Conservation (phyloP, 1,284 basidiomycete genomes). For the Rhodofomes roseus region DNA sequence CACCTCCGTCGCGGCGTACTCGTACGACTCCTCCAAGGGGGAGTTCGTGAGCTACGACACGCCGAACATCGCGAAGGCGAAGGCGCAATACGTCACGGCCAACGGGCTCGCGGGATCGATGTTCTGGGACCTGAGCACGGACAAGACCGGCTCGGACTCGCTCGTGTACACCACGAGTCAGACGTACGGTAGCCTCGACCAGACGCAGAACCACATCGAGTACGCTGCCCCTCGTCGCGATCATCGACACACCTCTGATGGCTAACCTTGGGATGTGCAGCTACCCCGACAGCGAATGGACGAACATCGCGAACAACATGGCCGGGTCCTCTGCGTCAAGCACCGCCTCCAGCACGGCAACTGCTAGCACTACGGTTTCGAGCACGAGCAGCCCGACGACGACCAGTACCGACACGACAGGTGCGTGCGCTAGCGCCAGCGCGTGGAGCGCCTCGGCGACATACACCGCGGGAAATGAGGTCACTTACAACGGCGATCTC, state of each 20-base stretch:
- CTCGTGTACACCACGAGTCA: slow-evolving; percentile 48
- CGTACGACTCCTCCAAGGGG: slow-evolving; percentile 62
- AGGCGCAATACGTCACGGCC: slow-evolving; percentile 71
- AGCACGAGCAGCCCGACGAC: slow-evolving; percentile 21
- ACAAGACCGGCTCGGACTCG: slow-evolving; percentile 54
- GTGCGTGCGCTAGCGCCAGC: slow-evolving; percentile 44
- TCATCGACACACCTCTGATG: background rate
- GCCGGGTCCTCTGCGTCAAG: slow-evolving; percentile 23
- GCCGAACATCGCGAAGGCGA: slow-evolving; percentile 66
- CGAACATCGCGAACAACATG: slow-evolving; percentile 66
- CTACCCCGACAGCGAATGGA: slow-evolving; percentile 65
- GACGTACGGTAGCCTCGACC: slow-evolving; percentile 53
- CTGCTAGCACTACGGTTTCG: slow-evolving; percentile 7
- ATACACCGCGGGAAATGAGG: slow-evolving; percentile 49
- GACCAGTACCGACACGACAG: slow-evolving; percentile 22
- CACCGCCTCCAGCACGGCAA: slow-evolving; percentile 12
- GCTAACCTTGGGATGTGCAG: slow-evolving; percentile 25
- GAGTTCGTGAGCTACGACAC: slow-evolving; percentile 83
- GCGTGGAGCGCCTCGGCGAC: slow-evolving; percentile 44
- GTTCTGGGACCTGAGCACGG: slow-evolving; percentile 80
- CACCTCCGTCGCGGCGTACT: slow-evolving; percentile 74
- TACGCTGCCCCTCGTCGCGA: slow-evolving; percentile 22
- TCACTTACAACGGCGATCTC: slow-evolving; percentile 47
- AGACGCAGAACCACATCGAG: slow-evolving; percentile 69
- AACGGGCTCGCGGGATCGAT: slow-evolving; percentile 71